Evolutionary conservation across 2,329 filamentous ascomycete genomes (phyloP).

Genomic region (Talaromyces sp.): DNA sequence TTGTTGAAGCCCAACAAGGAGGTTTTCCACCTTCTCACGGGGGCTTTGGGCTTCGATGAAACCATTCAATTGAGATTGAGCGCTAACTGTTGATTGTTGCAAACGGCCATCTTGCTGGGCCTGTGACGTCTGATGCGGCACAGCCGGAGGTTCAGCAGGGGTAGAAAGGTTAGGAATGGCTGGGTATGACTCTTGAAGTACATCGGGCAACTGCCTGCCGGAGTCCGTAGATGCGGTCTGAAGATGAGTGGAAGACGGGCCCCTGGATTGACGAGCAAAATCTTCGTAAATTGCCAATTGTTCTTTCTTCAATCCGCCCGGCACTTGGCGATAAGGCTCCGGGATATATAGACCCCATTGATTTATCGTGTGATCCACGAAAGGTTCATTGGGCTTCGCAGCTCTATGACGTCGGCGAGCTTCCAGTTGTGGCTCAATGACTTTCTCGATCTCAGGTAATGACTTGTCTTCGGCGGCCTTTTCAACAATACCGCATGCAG

Average conservation of each 20-base stretch:
- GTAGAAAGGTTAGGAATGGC: constrained; percentile 56
- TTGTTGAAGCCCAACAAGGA: constrained; percentile 53
- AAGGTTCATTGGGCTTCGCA: constrained; percentile 73
- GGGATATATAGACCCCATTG: constrained; percentile 93
- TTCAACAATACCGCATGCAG: constrained; percentile 89
- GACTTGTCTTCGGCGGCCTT: constrained; percentile 92
- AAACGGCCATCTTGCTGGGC: constrained; percentile 41
- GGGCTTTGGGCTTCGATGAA: constrained; percentile 51
- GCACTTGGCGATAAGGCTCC: constrained; percentile 82
- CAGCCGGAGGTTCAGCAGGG: constrained; percentile 56
- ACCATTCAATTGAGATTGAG: constrained; percentile 53
- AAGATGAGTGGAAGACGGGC: constrained; percentile 47
- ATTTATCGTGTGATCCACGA: constrained; percentile 73
- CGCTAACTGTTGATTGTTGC: constrained; percentile 30
- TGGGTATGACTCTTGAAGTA: constrained; percentile 56
- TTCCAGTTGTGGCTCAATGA: constrained; percentile 76
- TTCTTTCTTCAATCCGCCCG: constrained; percentile 77
- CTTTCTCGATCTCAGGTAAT: constrained; percentile 87
- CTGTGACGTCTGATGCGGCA: constrained; percentile 53
- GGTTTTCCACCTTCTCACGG: constrained; percentile 47
- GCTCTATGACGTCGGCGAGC: constrained; percentile 68
- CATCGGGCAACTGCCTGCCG: constrained; percentile 55
- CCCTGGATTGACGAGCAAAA: constrained; percentile 79
- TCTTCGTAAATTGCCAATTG: constrained; percentile 97
- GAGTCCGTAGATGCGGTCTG: constrained; percentile 54